A percentile compares a stretch with the other conserved stretches of the same genome.
Evolutionary conservation across 371 early-diverging fungal genomes (phyloP).

Genomic region (Mucor racemosus): DNA sequence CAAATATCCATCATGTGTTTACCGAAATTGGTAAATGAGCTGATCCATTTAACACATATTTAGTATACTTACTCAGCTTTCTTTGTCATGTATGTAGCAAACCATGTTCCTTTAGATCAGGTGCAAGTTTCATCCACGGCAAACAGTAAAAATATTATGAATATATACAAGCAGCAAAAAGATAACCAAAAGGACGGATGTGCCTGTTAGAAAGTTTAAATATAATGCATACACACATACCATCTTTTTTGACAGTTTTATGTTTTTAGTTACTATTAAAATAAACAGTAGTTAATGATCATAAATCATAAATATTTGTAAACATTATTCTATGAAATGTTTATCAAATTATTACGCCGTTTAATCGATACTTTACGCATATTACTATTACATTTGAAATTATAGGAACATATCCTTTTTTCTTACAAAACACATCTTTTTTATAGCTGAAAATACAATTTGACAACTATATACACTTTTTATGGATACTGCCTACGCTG

Average conservation of each 20-base stretch:
- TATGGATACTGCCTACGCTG: too few species aligned
- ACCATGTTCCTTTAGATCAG: not conserved
- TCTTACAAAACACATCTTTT: too few species aligned
- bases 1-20: slow-evolving; percentile 84
- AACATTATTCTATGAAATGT: not conserved
- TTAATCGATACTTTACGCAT: too few species aligned
- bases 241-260: not conserved
- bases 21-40: slow-evolving; percentile 29
- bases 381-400: too few species aligned
- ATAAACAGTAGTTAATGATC: not conserved
- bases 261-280: not conserved
- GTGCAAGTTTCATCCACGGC: not conserved
- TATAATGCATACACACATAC: too few species aligned
- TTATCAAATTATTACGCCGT: not conserved
- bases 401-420: too few species aligned
- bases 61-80: not conserved
- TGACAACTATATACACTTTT: too few species aligned
- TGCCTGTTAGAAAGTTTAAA: not conserved
- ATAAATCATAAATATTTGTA: not conserved
- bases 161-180: not conserved
- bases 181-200: not conserved
- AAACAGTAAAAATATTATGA: not conserved
- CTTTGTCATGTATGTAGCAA: not conserved
- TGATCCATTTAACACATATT: not conserved
- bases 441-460: too few species aligned